These are phyloP conservation scores for Sapria himalayana DNA, from an alignment of 345 rosid species.

Conservation along the genomic window DNA sequence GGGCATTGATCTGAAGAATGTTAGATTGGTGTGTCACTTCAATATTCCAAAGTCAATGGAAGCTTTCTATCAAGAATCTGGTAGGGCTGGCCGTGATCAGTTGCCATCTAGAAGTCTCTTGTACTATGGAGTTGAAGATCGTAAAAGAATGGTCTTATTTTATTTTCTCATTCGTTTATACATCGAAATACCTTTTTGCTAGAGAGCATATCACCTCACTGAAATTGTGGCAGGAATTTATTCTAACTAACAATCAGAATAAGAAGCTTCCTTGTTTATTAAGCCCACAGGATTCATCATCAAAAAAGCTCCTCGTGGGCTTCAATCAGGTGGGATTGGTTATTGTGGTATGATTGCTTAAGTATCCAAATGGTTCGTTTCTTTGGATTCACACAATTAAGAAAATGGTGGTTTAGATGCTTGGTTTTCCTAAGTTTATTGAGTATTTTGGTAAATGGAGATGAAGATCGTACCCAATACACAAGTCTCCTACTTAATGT, in stretches of 20 bases:
- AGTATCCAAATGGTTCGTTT: too few species aligned
- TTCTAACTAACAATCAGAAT: conserved; percentile 40
- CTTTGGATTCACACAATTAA: too few species aligned
- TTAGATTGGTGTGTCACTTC: conserved; percentile 77
- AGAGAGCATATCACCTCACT: not conserved
- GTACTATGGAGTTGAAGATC: conserved; percentile 86
- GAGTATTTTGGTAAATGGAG: too few species aligned
- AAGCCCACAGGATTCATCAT: conserved; percentile 18
- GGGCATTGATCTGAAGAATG: conserved; percentile 97
- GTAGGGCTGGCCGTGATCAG: conserved; percentile 97
- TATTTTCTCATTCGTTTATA: conserved; percentile 8
- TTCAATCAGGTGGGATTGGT: conserved; percentile 50
- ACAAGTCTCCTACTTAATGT: too few species aligned
- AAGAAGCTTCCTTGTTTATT: conserved; percentile 39
- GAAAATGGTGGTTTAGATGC: too few species aligned
- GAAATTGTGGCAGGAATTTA: conserved; percentile 43
- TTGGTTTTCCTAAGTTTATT: too few species aligned
- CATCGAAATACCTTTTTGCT: not conserved
- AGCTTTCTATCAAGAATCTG: conserved; percentile 95
- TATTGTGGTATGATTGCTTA: too few species aligned
- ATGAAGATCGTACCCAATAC: too few species aligned
- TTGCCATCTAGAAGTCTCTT: conserved; percentile 58
- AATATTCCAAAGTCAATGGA: conserved; percentile 96
- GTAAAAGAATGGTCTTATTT: conserved; percentile 84
- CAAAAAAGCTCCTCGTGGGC: conserved; percentile 42